Percentiles rank a stretch among this genome's conserved stretches.
phyloP scores from a whole-genome alignment of 306 rosid species.

The Quercus ilex region DNA sequence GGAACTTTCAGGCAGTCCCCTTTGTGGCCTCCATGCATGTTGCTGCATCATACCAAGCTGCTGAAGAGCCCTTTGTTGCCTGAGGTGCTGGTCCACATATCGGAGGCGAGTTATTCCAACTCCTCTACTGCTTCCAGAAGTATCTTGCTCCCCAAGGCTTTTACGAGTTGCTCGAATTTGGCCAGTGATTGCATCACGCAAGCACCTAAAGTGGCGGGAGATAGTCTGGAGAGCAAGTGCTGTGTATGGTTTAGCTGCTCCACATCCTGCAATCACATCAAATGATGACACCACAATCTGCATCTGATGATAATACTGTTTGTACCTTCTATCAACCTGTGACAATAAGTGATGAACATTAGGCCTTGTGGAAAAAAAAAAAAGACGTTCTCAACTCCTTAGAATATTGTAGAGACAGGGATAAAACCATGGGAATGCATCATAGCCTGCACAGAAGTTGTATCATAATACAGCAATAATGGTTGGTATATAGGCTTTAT shows the following conservation, averaged over 20 bases:
- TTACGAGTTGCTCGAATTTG: conserved; percentile 60
- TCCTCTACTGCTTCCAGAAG: conserved; percentile 51
- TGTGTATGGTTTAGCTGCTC: conserved; percentile 82
- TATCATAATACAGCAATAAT: not conserved
- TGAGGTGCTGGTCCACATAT: conserved; percentile 68
- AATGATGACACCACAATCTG: conserved; percentile 81
- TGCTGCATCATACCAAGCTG: conserved; percentile 83
- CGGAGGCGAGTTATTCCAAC: conserved; percentile 78
- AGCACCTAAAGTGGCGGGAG: conserved; percentile 75
- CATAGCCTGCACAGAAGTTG: not conserved
- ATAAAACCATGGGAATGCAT: not conserved
- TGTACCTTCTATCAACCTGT: conserved; percentile 81
- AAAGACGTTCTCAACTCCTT: not conserved
- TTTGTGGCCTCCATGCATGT: conserved; percentile 82
- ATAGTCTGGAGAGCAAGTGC: conserved; percentile 80
- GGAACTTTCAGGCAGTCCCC: conserved; percentile 83
- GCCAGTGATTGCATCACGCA: conserved; percentile 68
- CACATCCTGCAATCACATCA: conserved; percentile 64
- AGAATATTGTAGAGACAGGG: not conserved
- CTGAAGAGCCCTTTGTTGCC: conserved; percentile 79
- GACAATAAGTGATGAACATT: not conserved
- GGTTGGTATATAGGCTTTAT: not conserved
- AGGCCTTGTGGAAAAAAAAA: not conserved
- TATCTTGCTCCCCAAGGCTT: conserved; percentile 68
- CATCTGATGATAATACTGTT: conserved; percentile 78